These are phyloP conservation scores for Tetracladium setigerum DNA, from an alignment of 495 filamentous ascomycete genomes.

Conservation along the genomic window DNA sequence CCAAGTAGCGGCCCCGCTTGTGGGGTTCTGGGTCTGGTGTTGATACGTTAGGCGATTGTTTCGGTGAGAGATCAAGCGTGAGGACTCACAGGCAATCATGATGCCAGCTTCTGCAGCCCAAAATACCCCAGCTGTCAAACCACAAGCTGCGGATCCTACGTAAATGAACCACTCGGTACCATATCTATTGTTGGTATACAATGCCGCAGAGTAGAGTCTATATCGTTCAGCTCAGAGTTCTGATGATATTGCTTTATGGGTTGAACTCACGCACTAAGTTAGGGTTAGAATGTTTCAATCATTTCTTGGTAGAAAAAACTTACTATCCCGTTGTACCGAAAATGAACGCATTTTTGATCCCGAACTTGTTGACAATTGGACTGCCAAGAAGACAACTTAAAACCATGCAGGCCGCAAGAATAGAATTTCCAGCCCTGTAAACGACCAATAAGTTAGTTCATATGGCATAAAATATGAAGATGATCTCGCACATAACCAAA, in stretches of 20 bases:
- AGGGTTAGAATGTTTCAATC: too few species aligned
- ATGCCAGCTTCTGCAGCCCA: conserved; percentile 63
- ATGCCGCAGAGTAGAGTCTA: conserved; percentile 49
- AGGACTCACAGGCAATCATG: background rate
- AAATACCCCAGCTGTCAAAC: conserved; percentile 57
- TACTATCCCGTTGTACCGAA: conserved; percentile 52
- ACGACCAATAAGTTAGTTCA: conserved; percentile 25
- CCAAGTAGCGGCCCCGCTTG: conserved; percentile 51
- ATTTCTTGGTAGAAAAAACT: too few species aligned
- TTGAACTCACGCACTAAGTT: too few species aligned
- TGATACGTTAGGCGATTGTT: too few species aligned
- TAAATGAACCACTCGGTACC: conserved; percentile 55
- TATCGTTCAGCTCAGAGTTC: background rate
- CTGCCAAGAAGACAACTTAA: conserved; percentile 35
- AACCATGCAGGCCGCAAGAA: conserved; percentile 26
- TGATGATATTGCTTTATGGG: too few species aligned
- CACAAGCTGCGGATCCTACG: conserved; percentile 57
- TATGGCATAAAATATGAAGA: conserved; percentile 60
- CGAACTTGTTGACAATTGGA: conserved; percentile 47
- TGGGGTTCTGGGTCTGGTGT: conserved; percentile 50
- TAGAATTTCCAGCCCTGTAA: too few species aligned
- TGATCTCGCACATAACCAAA: conserved; percentile 63
- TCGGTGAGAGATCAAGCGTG: too few species aligned
- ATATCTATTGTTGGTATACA: conserved; percentile 62
- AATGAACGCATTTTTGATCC: conserved; percentile 57